Base-by-base conservation (phyloP, 2,329 filamentous ascomycete genomes). In the Zasmidium citrigriseum region DNA sequence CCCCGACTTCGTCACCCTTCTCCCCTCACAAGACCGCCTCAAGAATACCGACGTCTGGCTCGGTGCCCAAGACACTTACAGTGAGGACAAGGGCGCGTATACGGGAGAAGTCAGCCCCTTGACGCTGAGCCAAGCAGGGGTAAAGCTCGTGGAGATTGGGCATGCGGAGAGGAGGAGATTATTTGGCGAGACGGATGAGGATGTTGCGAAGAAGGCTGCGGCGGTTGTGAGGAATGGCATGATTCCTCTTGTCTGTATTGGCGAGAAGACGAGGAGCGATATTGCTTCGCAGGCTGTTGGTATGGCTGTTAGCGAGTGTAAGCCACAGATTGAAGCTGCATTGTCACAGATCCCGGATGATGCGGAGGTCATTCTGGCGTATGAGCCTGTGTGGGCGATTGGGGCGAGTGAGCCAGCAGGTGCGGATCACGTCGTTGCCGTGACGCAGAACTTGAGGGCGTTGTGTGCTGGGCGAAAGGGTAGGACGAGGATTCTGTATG, bases 311-410 rank as follows among this genome's bases (percentile, higher is more conserved):
- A 73, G 79, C 14, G 88, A 93, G 72, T 90, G 89, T 67, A 78
- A 77, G 34, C 75, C 77, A 3, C 89, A 93, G 73, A 80, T 96
- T 56, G 79, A 80, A 41, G 78, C 84, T 1, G 85, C 90, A 2
- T 71, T 95, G 52, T 76, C 77, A 1, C 82, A 80, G 0, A 77
- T 93, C 7, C 82, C 86, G 0, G 78, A 78, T 11, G 79, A 85
- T 16, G 83, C 86, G 0, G 87, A 91, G 49, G 82, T 95, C 4
- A 83, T 93, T 5, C 81, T 96, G 57, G 91, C 91, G 0, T 96
- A 96, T 70, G 91, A 96, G 77, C 91, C 91, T 7, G 90, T 95
- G 1, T 96, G 91, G 91, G 91, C 91, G 0, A 96, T 95, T 73
- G 91, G 91, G 0, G 87, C 90, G 10, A 78, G 82, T 1, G 79